Evolutionary conservation across 2,329 filamentous ascomycete species (phyloP), one percentile per base, ranked within the genome.

Genomic region (Rhytidhysteron rufulum): DNA sequence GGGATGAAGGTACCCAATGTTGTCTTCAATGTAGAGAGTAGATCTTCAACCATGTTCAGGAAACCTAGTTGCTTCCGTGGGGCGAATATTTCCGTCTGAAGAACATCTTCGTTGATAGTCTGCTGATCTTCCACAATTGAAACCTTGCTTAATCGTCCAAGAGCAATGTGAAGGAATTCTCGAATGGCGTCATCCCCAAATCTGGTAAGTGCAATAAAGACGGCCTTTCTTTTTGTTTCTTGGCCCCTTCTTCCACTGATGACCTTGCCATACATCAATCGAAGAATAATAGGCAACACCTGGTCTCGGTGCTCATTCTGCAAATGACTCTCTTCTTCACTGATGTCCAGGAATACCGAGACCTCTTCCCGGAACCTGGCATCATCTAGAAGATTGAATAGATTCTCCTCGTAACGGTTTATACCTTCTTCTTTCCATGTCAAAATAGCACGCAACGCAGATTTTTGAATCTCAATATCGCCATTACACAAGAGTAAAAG

Each of bases 331-430:
- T 78, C 72, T 29, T 80, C 70, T 18, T 69, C 58, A 15, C 86
- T 83, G 13, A 85, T 79, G 56, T 88, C 85, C 39, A 98, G 77
- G 49, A 98, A 85, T 4, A 93, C 81, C 1, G 88, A 85, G n/a
- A 98, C 76, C 60, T 97, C 91, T 56, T 97, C 93, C 57, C 89
- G 88, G 68, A 97, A 95, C 35, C 87, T 80, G 18, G 86, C 83
- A 47, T 97, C 93, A 50, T 98, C 93, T 7, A 97, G 77, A 2
- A 98, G 73, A 53, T 88, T 90, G 46, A 88, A 77, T 18, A 98
- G 68, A 51, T 90, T 88, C 51, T 96, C 89, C 54, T 89, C 81
- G 57, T 97, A 95, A 1, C 82, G 76, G 44, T 77, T 77, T 36
- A 98, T 73, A 7, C 77, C 81, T 2, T 83, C 75, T 42, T 86